Evolutionary conservation across 768 basidiomycete genomes (phyloP), one percentile per base, ranked within the genome.

Genomic region (Russula abietina): DNA sequence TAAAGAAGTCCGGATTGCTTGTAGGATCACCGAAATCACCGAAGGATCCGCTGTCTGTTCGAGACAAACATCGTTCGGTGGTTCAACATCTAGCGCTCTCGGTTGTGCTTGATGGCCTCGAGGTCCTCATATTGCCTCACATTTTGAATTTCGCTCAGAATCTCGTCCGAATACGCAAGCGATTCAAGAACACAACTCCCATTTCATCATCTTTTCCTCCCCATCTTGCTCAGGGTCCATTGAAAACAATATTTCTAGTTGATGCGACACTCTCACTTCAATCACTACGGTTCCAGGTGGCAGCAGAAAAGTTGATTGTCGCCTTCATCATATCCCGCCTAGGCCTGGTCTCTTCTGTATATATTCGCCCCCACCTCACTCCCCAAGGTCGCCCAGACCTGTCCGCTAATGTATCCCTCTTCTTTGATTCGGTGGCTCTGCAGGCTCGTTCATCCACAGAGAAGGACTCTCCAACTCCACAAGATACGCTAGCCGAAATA

Each of bases 231-330:
- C 43, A 43, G 33, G 26, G 38, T 24, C 30, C 60, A 22, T 50
- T 50, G 30, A 52, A 60, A 19, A 65, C 65, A 8, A 43, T 64
- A 57, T 45, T 74, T 63, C 59, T 75, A 49, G 43, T 69, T 8
- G 79, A 84, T 55, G 48, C 81, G 14, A 71, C 79, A 6, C 69
- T 81, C 7, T 73, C 73, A 39, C 67, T 86, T 53, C 75, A 73
- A 8, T 75, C 70, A 9, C 65, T 87, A 48, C 77, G 77, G 30
- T 69, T 88, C n/a, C 81, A 80, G 59, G 87, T 87, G 9, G 84
- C 82, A 6, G 87, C 88, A 8, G 86, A 87, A 69, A 89, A 85
- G 68, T 76, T 91, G 32, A 75, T 82, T 19, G 80, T 89, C 59
- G 88, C 87, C 57, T 78, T 86, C 59, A 80, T 80, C 17, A 69